These are phyloP conservation scores for Suhomyces vadensis DNA, from an alignment of 805 yeast genomes.

Conservation along the genomic window DNA sequence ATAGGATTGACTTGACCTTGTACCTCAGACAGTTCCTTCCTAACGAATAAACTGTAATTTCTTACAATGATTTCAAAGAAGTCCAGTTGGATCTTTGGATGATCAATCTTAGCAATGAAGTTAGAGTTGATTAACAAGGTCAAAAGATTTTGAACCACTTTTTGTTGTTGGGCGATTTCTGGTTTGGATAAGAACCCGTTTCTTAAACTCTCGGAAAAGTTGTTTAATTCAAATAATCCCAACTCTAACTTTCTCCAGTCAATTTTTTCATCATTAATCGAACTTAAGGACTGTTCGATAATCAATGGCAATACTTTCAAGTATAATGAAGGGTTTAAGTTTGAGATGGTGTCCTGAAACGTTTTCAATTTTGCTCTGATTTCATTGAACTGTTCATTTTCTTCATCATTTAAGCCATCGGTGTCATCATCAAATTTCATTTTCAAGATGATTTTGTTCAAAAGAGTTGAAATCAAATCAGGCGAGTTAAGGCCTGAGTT, in stretches of 20 bases:
- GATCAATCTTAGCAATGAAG: constrained; percentile 51
- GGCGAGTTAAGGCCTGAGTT: constrained; percentile 32
- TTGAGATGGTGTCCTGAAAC: constrained; percentile 79
- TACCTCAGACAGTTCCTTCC: not conserved
- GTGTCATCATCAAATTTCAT: constrained; percentile 79
- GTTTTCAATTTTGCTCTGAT: constrained; percentile 70
- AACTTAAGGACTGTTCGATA: constrained; percentile 47
- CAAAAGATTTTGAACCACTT: constrained; percentile 60
- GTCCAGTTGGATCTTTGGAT: constrained; percentile 77
- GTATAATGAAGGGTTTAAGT: constrained; percentile 58
- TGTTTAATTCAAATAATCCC: constrained; percentile 79
- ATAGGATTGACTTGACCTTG: constrained; percentile 39
- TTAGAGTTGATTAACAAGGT: constrained; percentile 52
- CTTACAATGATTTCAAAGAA: constrained; percentile 85
- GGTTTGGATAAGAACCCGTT: constrained; percentile 70
- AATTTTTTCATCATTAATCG: constrained; percentile 26
- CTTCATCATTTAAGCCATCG: constrained; percentile 61
- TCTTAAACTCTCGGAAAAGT: constrained; percentile 76
- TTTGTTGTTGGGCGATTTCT: constrained; percentile 59
- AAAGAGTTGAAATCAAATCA: constrained; percentile 61
- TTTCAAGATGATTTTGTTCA: constrained; percentile 71
- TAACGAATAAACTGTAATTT: constrained; percentile 62
- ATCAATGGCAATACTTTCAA: constrained; percentile 60
- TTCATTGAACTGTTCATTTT: constrained; percentile 76
- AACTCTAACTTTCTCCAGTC: constrained; percentile 86